Evolutionary conservation across 305 asterid species (phyloP).

Genomic region (Fraxinus dipetala): DNA sequence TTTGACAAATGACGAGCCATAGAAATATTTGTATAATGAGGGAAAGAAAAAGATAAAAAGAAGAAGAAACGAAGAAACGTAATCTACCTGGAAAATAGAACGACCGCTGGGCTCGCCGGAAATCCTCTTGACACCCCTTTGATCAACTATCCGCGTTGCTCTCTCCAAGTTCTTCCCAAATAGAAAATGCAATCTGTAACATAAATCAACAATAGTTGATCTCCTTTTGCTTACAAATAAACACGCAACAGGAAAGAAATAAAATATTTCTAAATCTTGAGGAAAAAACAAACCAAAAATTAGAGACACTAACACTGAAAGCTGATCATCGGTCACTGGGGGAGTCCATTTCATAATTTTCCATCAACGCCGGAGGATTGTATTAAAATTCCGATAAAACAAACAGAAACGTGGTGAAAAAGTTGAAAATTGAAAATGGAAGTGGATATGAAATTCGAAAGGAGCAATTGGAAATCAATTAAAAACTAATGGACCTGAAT

Average conservation of each 20-base stretch:
- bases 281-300: neutral
- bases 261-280: neutral
- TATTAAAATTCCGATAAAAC: neutral
- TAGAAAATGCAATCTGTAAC: conserved; percentile 63
- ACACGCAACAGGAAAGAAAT: neutral
- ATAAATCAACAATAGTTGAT: neutral
- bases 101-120: conserved; percentile 72
- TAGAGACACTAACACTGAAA: conserved; percentile 54
- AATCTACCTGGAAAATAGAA: conserved; percentile 59
- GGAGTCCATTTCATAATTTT: conserved; percentile 9
- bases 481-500: conserved; percentile 44
- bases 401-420: neutral
- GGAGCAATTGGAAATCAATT: neutral
- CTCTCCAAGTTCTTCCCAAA: conserved; percentile 82
- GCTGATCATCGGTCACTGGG: conserved; percentile 84
- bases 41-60: neutral
- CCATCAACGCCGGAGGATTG: neutral
- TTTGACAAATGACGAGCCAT: neutral
- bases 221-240: neutral
- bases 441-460: neutral
- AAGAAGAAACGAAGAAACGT: neutral
- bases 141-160: conserved; percentile 75
- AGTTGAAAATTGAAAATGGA: neutral
- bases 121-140: conserved; percentile 73
- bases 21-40: neutral